phyloP scores from a whole-genome alignment of 75 land plant species.

The Pinus taeda region DNA sequence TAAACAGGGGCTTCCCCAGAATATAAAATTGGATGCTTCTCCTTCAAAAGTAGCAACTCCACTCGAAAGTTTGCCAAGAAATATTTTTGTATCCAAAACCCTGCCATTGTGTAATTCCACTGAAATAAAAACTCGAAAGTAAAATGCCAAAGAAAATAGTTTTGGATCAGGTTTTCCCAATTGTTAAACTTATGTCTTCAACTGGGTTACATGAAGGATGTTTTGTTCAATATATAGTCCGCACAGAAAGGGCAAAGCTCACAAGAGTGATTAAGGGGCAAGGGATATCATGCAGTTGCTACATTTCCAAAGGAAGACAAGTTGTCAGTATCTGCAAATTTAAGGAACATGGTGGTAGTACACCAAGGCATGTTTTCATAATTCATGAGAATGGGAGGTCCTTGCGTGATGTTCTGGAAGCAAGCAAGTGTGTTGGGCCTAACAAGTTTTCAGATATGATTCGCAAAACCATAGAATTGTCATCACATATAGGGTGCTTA shows the following conservation, averaged over 20 bases:
- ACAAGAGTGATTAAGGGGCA: slow-evolving; percentile 48
- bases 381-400: slow-evolving; percentile 81
- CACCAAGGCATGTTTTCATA: slow-evolving; percentile 67
- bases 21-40: no score
- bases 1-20: no score
- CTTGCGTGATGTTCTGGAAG: slow-evolving; percentile 54
- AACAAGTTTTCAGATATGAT: background rate
- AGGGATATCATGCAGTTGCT: slow-evolving; percentile 67
- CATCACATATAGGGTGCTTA: no score
- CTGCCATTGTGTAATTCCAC: slow-evolving; percentile 7
- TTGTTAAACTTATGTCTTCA: background rate
- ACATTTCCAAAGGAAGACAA: slow-evolving; percentile 60
- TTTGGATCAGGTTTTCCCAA: background rate
- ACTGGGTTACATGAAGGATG: background rate
- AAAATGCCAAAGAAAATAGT: slow-evolving; percentile 1
- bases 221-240: background rate
- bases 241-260: slow-evolving; percentile 13
- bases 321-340: slow-evolving; percentile 60
- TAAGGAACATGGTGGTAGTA: slow-evolving; percentile 83
- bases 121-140: background rate
- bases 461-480: no score
- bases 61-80: slow-evolving; percentile 4
- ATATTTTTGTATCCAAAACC: slow-evolving; percentile 1
- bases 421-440: slow-evolving; percentile 27
- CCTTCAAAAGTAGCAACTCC: no score